phyloP scores from a whole-genome alignment of 1,139 yeast species.

The Meyerozyma elateridarum region DNA sequence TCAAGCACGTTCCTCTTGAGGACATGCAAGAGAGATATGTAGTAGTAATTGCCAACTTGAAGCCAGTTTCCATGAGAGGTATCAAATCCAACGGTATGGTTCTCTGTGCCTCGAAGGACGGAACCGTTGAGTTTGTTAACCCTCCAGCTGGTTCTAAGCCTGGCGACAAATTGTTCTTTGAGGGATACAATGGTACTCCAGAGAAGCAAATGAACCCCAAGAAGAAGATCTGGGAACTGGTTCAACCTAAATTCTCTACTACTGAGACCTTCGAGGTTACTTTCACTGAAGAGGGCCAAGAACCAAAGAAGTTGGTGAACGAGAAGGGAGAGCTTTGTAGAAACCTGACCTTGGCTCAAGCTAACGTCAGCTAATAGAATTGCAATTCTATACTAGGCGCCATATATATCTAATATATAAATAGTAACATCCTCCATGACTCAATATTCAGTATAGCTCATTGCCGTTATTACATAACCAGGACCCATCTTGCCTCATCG shows the following conservation, averaged over 20 bases:
- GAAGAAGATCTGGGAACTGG: slow-evolving; percentile 96
- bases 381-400: not conserved
- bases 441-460: not conserved
- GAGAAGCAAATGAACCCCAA: slow-evolving; percentile 94
- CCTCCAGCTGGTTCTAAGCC: slow-evolving; percentile 95
- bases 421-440: not conserved
- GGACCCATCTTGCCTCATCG: not conserved
- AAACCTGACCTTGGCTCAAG: slow-evolving; percentile 61
- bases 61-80: slow-evolving; percentile 93
- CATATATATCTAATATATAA: not conserved
- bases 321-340: slow-evolving; percentile 69
- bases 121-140: slow-evolving; percentile 80
- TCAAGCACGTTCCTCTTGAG: slow-evolving; percentile 70
- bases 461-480: slow-evolving; percentile 4
- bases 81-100: slow-evolving; percentile 96
- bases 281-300: slow-evolving; percentile 77
- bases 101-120: slow-evolving; percentile 76
- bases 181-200: slow-evolving; percentile 82
- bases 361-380: slow-evolving; percentile 68
- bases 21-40: slow-evolving; percentile 80
- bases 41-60: slow-evolving; percentile 80
- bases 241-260: slow-evolving; percentile 88
- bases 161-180: slow-evolving; percentile 95
- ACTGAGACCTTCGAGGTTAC: slow-evolving; percentile 71
- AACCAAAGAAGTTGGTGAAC: slow-evolving; percentile 72